Percentiles rank a stretch among this genome's conserved stretches.
Conservation (phyloP, 805 yeast genomes). For the Candida endomychidarum region DNA sequence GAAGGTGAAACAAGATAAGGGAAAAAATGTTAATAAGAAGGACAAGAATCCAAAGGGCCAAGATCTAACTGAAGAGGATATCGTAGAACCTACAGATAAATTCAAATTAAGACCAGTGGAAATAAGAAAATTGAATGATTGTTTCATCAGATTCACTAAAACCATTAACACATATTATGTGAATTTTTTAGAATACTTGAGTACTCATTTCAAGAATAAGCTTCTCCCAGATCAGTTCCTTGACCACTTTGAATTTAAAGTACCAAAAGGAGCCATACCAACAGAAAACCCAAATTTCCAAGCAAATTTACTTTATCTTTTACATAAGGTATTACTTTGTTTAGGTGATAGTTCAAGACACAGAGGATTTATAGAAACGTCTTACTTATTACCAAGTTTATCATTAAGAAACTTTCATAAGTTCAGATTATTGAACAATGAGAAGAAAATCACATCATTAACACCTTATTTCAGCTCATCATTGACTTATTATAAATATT, state of each 20-base stretch:
- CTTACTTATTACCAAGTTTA: constrained; percentile 38
- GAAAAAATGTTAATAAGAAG: not conserved
- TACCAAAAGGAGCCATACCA: constrained; percentile 14
- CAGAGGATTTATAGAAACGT: constrained; percentile 47
- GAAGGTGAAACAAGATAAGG: not conserved
- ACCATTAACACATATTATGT: constrained; percentile 50
- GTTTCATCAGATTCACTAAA: constrained; percentile 49
- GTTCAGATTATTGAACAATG: constrained; percentile 27
- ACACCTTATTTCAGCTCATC: constrained; percentile 26
- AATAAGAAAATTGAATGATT: constrained; percentile 53
- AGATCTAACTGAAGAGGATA: not conserved
- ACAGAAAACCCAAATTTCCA: constrained; percentile 20
- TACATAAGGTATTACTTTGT: constrained; percentile 50
- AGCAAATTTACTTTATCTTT: constrained; percentile 39
- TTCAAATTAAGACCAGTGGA: constrained; percentile 48
- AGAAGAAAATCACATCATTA: constrained; percentile 40
- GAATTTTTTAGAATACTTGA: constrained; percentile 39
- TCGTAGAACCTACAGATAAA: constrained; percentile 7
- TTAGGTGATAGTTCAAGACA: constrained; percentile 63
- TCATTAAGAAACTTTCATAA: constrained; percentile 30
- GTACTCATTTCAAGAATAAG: constrained; percentile 36
- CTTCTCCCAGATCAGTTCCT: constrained; percentile 32
- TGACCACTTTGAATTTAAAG: constrained; percentile 26
- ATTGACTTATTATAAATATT: constrained; percentile 43
- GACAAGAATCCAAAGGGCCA: not conserved